A percentile compares a stretch with the other conserved stretches of the same genome.
Conservation (phyloP, 345 rosid species). For the Gossypium longicalyx region DNA sequence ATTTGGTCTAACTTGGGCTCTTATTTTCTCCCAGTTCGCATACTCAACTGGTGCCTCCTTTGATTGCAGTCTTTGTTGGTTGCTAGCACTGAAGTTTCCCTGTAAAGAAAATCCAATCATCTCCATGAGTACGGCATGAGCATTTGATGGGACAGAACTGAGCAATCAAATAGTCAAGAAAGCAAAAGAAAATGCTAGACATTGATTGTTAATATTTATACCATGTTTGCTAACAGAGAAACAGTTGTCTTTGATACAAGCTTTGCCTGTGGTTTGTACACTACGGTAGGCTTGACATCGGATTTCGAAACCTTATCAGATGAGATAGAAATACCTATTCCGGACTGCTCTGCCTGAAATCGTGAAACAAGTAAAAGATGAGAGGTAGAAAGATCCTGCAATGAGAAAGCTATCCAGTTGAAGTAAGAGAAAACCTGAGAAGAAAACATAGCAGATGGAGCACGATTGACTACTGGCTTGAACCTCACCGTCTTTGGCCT, state of each 20-base stretch:
- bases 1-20: conserved; percentile 32
- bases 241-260: conserved; percentile 76
- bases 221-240: conserved; percentile 79
- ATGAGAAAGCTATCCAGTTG: not conserved
- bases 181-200: not conserved
- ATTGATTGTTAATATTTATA: conserved; percentile 2
- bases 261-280: conserved; percentile 83
- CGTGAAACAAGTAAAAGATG: conserved; percentile 16
- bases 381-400: conserved; percentile 16
- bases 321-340: conserved; percentile 30
- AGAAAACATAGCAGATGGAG: conserved; percentile 31
- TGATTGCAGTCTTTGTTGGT: conserved; percentile 26
- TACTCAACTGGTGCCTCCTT: conserved; percentile 28
- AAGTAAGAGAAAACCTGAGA: conserved; percentile 41
- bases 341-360: conserved; percentile 43
- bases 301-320: conserved; percentile 37
- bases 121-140: not conserved
- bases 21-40: conserved; percentile 32
- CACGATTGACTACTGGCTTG: conserved; percentile 35
- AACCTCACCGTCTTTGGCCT: conserved; percentile 76
- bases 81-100: conserved; percentile 43
- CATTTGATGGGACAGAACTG: not conserved
- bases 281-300: conserved; percentile 39
- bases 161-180: not conserved
- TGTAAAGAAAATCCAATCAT: conserved; percentile 24